These are phyloP conservation scores for Mitragyna speciosa DNA, from an alignment of 257 asterid genomes.

Conservation along the genomic window DNA sequence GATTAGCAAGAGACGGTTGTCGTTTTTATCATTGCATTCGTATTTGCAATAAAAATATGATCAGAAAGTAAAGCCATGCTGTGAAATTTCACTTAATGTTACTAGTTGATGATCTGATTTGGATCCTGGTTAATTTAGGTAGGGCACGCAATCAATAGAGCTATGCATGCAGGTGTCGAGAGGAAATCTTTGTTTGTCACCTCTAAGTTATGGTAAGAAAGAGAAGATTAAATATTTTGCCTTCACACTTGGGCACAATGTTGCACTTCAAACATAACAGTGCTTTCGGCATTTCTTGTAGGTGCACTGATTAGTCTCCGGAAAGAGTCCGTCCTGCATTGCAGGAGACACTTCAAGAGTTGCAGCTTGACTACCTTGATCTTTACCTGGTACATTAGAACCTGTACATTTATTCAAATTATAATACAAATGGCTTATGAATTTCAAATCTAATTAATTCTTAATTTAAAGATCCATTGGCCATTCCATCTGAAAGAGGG, in stretches of 20 bases:
- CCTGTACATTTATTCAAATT: not conserved
- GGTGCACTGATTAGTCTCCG: slow-evolving; percentile 60
- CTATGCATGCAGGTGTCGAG: slow-evolving; percentile 64
- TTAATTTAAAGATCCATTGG: slow-evolving; percentile 54
- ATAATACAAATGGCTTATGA: no score
- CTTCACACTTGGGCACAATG: no score
- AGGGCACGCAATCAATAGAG: slow-evolving; percentile 55
- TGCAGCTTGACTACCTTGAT: slow-evolving; percentile 72
- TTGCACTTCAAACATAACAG: not conserved
- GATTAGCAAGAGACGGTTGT: not conserved
- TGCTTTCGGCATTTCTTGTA: slow-evolving; percentile 10
- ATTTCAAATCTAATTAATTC: not conserved
- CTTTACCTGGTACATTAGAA: slow-evolving; percentile 51
- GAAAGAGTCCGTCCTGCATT: slow-evolving; percentile 68
- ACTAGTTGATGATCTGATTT: no score
- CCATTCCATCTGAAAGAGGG: slow-evolving; percentile 65
- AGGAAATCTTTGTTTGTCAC: slow-evolving; percentile 51
- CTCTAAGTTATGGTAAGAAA: slow-evolving; percentile 68
- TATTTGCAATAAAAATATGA: not conserved
- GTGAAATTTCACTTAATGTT: not conserved
- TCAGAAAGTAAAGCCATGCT: not conserved
- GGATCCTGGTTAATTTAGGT: slow-evolving; percentile 29
- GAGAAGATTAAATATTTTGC: not conserved
- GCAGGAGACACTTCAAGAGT: slow-evolving; percentile 49
- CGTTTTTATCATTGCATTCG: not conserved